A percentile compares a stretch with the other conserved stretches of the same genome.
These are phyloP conservation scores for Syzygium aromaticum DNA, from an alignment of 345 rosid genomes.

Conservation along the genomic window DNA sequence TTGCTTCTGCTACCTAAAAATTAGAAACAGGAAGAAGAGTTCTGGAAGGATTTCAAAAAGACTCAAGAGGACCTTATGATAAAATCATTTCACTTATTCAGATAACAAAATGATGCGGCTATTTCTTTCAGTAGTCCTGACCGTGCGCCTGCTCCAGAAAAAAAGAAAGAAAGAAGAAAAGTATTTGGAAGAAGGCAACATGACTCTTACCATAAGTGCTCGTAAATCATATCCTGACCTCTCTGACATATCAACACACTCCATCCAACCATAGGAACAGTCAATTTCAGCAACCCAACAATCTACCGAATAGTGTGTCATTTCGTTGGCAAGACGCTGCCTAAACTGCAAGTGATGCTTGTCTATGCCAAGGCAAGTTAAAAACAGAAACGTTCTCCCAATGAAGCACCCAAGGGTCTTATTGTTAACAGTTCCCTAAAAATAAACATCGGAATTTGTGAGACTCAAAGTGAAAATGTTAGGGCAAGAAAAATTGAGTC, in stretches of 20 bases:
- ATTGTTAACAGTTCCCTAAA: constrained; percentile 60
- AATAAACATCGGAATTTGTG: not conserved
- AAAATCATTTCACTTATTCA: too few relatives aligned
- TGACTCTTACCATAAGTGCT: constrained; percentile 55
- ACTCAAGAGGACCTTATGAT: too few relatives aligned
- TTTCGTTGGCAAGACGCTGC: constrained; percentile 90
- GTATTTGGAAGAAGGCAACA: too few relatives aligned
- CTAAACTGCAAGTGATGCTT: constrained; percentile 70
- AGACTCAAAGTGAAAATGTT: not conserved
- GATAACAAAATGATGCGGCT: too few relatives aligned
- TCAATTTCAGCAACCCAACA: constrained; percentile 99
- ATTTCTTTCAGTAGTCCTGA: not conserved
- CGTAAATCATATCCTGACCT: constrained; percentile 77
- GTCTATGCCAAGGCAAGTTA: constrained; percentile 71
- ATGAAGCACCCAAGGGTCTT: constrained; percentile 44
- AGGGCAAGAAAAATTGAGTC: not conserved
- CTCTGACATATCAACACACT: constrained; percentile 96
- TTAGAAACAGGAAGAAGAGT: too few relatives aligned
- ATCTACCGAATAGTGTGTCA: constrained; percentile 94
- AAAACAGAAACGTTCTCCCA: constrained; percentile 84
- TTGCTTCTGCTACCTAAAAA: too few relatives aligned
- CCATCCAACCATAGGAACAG: constrained; percentile 85
- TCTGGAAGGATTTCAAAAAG: too few relatives aligned
- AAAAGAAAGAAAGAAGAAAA: not conserved
- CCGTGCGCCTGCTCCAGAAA: too few relatives aligned